Evolutionary conservation across 805 yeast species (phyloP), one percentile per base, ranked within the genome.

Genomic region (Candida sphagnicola): DNA sequence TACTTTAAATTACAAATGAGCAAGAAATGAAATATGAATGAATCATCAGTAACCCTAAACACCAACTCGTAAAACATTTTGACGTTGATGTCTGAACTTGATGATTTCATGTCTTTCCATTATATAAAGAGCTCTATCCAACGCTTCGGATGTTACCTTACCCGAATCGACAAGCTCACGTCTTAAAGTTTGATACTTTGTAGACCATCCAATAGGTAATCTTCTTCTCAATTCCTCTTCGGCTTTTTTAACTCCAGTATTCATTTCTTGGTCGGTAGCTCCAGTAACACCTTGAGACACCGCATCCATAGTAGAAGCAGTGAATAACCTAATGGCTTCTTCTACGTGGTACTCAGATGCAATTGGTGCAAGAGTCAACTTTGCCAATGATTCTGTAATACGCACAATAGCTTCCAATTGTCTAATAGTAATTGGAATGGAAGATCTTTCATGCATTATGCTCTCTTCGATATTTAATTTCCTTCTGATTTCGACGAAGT

Each of bases 221-320:
- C 98, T 79, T 62, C 93, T 80, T 60, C 88, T 80, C 49, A 93
- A 74, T 58, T 88, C 95, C 35, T 76, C 80, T 56, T 90, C 96
- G 39, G 93, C 86, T 51, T 72, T 74, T 47, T 78, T 75, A 33
- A 91, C 88, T 54, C 90, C 93, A 28, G 75, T 75, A 34, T 79
- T 74, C 42, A 82, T 66, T 41, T 80, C 80, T 25, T 80, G 77
- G 44, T 78, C 77, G 4, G 76, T 67, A 30, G 73, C 50, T 23
- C 61, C 60, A 13, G 62, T 75, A 31, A 76, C 75, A 28, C 81
- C 82, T 55, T 80, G 82, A 34, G 74, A 77, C 8, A 87, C 91
- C 1, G 99, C 99, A 56, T 90, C 90, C 95, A 93, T 89, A 0
- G 99, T 93, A 1, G 99, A 93, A 0, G 99, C 97, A 44, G 86